Percentiles rank a stretch among this genome's conserved stretches.
phyloP scores from a whole-genome alignment of 163 green algal species.

The Scenedesmus sp. region DNA sequence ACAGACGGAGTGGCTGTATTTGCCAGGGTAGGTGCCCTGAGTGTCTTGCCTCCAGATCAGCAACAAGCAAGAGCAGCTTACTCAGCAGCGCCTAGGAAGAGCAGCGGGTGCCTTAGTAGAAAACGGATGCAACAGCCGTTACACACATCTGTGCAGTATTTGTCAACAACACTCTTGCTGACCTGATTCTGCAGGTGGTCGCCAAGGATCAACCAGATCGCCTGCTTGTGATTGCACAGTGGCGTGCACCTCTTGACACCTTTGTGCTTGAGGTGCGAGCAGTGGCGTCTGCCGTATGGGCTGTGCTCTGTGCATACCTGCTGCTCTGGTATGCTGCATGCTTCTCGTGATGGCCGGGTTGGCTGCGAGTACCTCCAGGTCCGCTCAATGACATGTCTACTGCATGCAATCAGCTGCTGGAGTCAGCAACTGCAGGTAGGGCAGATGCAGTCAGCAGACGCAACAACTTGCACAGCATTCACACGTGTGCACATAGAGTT shows the following conservation, averaged over 20 bases:
- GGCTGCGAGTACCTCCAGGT: too few species aligned
- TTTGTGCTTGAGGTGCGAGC: constrained; percentile 43
- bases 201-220: constrained; percentile 19
- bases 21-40: constrained; percentile 1
- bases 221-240: constrained; percentile 48
- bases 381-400: too few species aligned
- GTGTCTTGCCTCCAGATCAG: background rate
- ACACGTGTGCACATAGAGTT: background rate
- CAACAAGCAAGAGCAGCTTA: background rate
- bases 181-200: constrained; percentile 10
- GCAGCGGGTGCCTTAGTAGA: background rate
- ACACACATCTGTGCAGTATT: background rate
- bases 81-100: background rate
- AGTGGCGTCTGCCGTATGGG: background rate
- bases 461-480: background rate
- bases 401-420: background rate
- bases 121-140: background rate
- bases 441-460: background rate
- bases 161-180: background rate
- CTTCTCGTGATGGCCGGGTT: background rate
- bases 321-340: background rate
- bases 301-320: background rate
- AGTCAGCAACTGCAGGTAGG: background rate
- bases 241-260: constrained; percentile 8
- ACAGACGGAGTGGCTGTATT: constrained; percentile 49